Base-by-base conservation (phyloP, 345 rosid genomes). In the Viola odorata region DNA sequence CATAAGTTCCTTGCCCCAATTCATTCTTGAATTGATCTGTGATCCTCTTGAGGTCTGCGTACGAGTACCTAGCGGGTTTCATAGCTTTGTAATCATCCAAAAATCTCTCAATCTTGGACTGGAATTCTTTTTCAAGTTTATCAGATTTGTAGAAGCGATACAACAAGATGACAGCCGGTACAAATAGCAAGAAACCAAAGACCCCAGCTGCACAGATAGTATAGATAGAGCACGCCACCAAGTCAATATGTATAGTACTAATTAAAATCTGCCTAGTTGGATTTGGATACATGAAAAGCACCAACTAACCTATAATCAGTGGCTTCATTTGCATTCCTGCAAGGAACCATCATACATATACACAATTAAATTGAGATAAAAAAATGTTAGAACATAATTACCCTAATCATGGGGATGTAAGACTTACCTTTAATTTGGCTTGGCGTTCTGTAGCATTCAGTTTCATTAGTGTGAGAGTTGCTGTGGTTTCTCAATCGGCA, bases 231-330 rank as follows among this genome's bases (percentile, higher is more conserved):
- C 32, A 0, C 7, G 5, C 7, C 16, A 4, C 15, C 7, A 0
- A 0, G 0, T 7, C 3, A 9, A 0, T 6, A 14, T 14, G 9
- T 15, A 42, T 9, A 12, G n/a, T n/a, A n/a, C n/a, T n/a, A n/a
- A n/a, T n/a, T n/a, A n/a, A n/a, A n/a, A n/a, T n/a, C n/a, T n/a
- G n/a, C n/a, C n/a, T n/a, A 23, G 5, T 36, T 11, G 36, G 1
- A 2, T 7, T 7, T 16, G 13, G 5, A 16, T 3, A 13, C 15
- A 13, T 42, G 38, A 14, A 3, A n/a, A 12, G 12, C 4, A 9
- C 10, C 37, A 4, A 50, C 56, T 10, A 12, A 63, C 58, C 58
- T 52, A 45, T 4, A 8, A 8, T 13, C n/a, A 41, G 5, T 32
- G 48, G 14, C 36, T 63, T 52, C 2, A 4, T 6, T 1, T 23